Evolutionary conservation across 2,329 filamentous ascomycete genomes (phyloP), one percentile per base, ranked within the genome.

Genomic region (Fusarium sp.): DNA sequence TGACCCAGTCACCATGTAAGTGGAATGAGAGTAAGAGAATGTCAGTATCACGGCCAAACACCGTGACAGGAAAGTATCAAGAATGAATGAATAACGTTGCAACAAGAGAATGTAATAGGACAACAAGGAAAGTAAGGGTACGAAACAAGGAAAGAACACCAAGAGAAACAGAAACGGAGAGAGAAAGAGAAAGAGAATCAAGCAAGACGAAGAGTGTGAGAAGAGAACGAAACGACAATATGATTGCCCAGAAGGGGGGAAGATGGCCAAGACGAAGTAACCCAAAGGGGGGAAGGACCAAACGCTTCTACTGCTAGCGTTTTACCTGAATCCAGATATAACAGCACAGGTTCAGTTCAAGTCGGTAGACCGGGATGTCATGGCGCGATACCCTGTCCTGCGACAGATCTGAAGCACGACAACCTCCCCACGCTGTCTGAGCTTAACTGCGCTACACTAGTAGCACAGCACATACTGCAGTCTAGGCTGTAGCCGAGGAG

Each of bases 361-460:
- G 60, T 64, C 49, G 45, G 57, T 27, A 67, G 70, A 65, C 69
- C 69, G 64, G 69, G 72, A 65, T 61, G 51, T 49, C 29, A 55
- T 49, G 64, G 64, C 59, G 44, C 44, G 34, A 67, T 72, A 76
- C 82, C 81, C 77, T 81, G 79, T 81, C 74, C 79, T 84, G 82
- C 78, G 80, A 85, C 83, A 83, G 75, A 79, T 79, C 77, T 84
- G 83, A 85, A 75, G 83, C 83, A 84, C 72, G 63, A 75, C 67
- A 71, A 67, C 62, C 61, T 71, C 70, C 61, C 71, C 67, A 74
- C 67, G 66, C 57, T 66, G 74, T 73, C 62, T 67, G 63, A 61
- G 63, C 62, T 67, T 66, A 42, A 56, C 66, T 49, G 45, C 65
- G 34, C 65, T 60, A 57, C 55, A 63, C 63, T 47, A 61, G 54